Evolutionary conservation across 805 yeast species (phyloP).

Genomic region (Wickerhamiella kurtzmanii): DNA sequence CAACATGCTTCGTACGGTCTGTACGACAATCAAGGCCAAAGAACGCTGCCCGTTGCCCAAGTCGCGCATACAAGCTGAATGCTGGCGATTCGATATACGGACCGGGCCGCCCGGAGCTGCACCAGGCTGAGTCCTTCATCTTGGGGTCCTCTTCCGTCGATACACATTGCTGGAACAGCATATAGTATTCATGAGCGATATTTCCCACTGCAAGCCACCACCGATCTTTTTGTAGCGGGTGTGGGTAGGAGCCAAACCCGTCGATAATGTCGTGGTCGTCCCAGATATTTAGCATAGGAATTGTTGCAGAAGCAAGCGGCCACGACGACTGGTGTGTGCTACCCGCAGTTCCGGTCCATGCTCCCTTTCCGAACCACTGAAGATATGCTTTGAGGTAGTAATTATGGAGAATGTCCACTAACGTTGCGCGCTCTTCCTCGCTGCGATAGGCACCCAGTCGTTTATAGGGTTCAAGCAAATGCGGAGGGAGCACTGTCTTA

Average conservation of each 20-base stretch:
- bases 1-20: constrained; percentile 54
- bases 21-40: constrained; percentile 87
- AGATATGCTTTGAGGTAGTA: constrained; percentile 65
- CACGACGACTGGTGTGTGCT: constrained; percentile 51
- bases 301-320: constrained; percentile 65
- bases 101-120: constrained; percentile 44
- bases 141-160: constrained; percentile 32
- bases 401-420: constrained; percentile 40
- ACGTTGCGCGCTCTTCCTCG: constrained; percentile 7
- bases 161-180: constrained; percentile 84
- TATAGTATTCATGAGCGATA: constrained; percentile 70
- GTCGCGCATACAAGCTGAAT: constrained; percentile 55
- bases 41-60: constrained; percentile 62
- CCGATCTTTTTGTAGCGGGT: neutral
- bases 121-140: constrained; percentile 44
- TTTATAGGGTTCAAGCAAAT: constrained; percentile 18
- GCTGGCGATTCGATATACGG: constrained; percentile 55
- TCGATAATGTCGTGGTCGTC: constrained; percentile 97
- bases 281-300: constrained; percentile 74
- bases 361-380: constrained; percentile 84
- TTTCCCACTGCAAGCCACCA: constrained; percentile 33
- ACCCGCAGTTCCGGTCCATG: constrained; percentile 60
- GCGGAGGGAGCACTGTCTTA: constrained; percentile 33
- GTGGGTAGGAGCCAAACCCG: constrained; percentile 75
- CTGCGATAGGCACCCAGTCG: neutral